Evolutionary conservation across 257 asterid genomes (phyloP), one percentile per base, ranked within the genome.

Genomic region (Solanum lignicaule): DNA sequence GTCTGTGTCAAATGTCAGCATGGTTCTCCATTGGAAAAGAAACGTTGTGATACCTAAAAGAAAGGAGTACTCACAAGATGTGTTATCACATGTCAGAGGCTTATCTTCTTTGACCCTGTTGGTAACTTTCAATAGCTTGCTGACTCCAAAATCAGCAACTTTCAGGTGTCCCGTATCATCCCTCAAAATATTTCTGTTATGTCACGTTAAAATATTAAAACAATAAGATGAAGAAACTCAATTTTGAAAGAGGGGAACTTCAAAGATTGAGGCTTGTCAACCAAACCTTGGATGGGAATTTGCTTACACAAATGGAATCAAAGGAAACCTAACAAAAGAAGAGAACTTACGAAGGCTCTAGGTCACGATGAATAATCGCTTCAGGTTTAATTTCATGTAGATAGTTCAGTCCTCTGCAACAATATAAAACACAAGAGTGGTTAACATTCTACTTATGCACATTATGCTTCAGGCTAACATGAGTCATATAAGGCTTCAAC

Each of bases 111-210:
- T 95, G 73, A 94, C 92, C 88, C 96, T 91, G 89, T 88, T 94
- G 87, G 98, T 90, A 62, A 95, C 98, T 93, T 92, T 90, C 10
- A 97, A 92, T 90, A 96, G 93, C 92, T 95, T 97, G 94, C 98
- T 97, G 48, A 95, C 94, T 89, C 98, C 98, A 78, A 97, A 97
- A 87, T 97, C 99, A 15, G 99, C 98, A 89, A 97, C 99, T 93
- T 97, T 97, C 86, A 97, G 93, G 91, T 97, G 98, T 86, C 99
- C 98, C 79, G 98, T 93, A 90, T 97, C 99, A 87, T 95, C 99
- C 91, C 93, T 93, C 96, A 97, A 93, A 75, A 97, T 92, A 91
- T 97, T 97, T 90, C 99, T 97, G 98, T 92, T 86, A 87, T 88
- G 65, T 85, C 89, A 46, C 88, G 25, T 35, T 20, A 84, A 87